Evolutionary conservation across 2,329 filamentous ascomycete genomes (phyloP).

Genomic region (Coniochaeta sp.): DNA sequence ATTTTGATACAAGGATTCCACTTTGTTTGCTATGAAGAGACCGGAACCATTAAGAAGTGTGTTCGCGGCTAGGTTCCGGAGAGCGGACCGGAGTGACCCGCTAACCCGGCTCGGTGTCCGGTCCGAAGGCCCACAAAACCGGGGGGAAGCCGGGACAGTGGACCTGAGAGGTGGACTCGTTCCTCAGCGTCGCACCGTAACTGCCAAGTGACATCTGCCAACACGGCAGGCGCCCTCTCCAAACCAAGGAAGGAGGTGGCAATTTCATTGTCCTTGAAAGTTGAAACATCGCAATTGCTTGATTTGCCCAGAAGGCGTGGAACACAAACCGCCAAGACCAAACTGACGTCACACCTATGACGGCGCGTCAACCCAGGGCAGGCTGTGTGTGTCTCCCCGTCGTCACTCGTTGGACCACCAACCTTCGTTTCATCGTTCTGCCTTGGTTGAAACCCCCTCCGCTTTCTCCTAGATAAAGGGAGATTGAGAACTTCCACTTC

Average conservation of each 20-base stretch:
- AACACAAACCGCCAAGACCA: background rate
- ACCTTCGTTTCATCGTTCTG: background rate
- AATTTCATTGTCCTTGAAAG: too few species aligned
- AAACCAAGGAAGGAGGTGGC: background rate
- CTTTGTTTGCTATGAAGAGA: too few species aligned
- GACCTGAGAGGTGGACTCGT: too few species aligned
- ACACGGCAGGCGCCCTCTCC: background rate
- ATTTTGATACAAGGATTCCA: too few species aligned
- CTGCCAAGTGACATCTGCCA: background rate
- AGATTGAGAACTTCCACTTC: background rate
- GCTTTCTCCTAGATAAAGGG: background rate
- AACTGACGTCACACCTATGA: conserved; percentile 4
- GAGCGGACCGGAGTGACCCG: background rate
- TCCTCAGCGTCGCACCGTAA: background rate
- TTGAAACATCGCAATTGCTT: too few species aligned
- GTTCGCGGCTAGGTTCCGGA: too few species aligned
- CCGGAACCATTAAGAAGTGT: too few species aligned
- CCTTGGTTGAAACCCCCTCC: background rate
- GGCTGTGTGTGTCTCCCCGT: too few species aligned
- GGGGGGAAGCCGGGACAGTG: background rate
- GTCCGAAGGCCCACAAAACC: background rate
- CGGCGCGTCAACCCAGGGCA: too few species aligned
- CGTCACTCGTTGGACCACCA: background rate
- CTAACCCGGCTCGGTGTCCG: background rate
- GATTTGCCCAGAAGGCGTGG: background rate